phyloP scores from a whole-genome alignment of 768 basidiomycete genomes.

The Rhizopogon vesiculosus region DNA sequence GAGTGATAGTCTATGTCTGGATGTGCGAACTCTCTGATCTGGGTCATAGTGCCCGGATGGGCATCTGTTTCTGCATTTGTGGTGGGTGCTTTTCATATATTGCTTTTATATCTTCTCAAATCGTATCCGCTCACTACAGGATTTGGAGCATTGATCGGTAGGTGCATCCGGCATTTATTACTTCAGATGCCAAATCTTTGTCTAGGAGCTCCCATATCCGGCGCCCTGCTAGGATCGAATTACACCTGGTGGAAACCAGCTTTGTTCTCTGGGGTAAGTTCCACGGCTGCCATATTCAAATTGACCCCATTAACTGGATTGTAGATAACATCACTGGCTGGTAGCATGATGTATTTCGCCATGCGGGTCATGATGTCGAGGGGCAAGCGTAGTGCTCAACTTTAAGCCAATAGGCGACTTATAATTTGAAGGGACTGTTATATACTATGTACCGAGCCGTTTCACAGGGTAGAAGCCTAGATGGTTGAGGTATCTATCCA shows the following conservation, averaged over 20 bases:
- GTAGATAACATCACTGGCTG: background rate
- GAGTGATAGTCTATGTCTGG: conserved; percentile 1
- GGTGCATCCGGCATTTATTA: conserved; percentile 3
- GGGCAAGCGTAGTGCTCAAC: background rate
- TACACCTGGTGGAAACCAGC: conserved; percentile 56
- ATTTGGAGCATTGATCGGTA: conserved; percentile 16
- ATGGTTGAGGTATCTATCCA: no score
- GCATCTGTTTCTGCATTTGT: conserved; percentile 6
- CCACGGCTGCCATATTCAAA: background rate
- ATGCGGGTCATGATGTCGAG: background rate
- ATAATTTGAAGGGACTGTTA: no score
- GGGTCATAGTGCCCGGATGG: conserved; percentile 20
- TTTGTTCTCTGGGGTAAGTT: conserved; percentile 40
- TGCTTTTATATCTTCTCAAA: background rate
- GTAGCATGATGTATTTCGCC: background rate
- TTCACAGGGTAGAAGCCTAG: no score
- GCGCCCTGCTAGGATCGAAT: conserved; percentile 44
- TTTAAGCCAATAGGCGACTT: background rate
- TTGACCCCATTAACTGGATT: background rate
- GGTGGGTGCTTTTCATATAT: background rate
- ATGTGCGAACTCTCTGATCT: background rate
- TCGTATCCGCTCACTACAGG: background rate
- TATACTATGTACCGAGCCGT: background rate
- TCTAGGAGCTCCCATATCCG: conserved; percentile 49
- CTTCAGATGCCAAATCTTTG: background rate